Evolutionary conservation across 2,329 filamentous ascomycete species (phyloP), one percentile per base, ranked within the genome.

Genomic region (Orbilia brochopaga): DNA sequence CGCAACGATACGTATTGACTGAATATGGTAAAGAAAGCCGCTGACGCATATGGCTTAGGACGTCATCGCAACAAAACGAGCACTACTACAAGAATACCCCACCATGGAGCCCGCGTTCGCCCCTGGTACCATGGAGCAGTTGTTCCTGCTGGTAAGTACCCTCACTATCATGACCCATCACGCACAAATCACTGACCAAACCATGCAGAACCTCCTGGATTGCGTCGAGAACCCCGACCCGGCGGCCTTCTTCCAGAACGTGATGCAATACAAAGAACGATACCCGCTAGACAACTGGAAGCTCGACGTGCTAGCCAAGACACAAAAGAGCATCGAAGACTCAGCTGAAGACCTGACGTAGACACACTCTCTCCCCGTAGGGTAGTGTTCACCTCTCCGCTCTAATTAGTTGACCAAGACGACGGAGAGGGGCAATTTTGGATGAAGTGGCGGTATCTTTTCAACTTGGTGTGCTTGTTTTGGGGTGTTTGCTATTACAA

Each of bases 251-350:
- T 86, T 89, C 21, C 91, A 96, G 78, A 92, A 92, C 79, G 81
- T 94, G 74, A 96, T 90, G 83, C 88, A 93, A 79, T 97, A 87
- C 78, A 92, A 97, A 79, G 90, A 95, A 82, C 84, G 96, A 82
- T 94, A 88, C 82, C 94, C 94, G 83, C 82, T 97, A 78, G 92
- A 97, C 79, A 94, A 93, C 83, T 97, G 93, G 93, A 96, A 97
- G 44, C 35, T 60, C 27, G 42, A 65, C 17, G 27, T 72, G 6
- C 60, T 72, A 13, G 51, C 19, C 2, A 46, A 61, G 35, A 61
- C 60, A 17, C 48, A 60, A 21, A 46, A 65, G 30, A 23, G 17
- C 5, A 72, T 72, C 19, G 50, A 55, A 90, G 56, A 90, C 89
- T 32, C 82, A 96, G 66, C 80, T 96, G 74, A 82, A 96, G 78